A percentile compares a stretch with the other conserved stretches of the same genome.
phyloP scores from a whole-genome alignment of 305 asterid genomes.

The Rubia tinctorum region DNA sequence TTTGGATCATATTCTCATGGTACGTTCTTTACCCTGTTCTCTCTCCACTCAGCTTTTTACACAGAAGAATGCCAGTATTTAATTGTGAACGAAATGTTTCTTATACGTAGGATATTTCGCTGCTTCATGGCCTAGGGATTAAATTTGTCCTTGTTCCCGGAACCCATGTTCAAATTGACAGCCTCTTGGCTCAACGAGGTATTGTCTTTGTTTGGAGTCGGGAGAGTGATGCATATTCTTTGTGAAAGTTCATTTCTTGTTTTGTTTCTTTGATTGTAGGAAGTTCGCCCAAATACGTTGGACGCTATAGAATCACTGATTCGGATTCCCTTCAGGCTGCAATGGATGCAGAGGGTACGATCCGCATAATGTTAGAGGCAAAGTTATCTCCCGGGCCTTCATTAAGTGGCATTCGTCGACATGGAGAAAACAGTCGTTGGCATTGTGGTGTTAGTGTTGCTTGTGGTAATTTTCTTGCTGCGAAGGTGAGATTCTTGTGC shows the following conservation, averaged over 20 bases:
- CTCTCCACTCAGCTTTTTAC: neutral
- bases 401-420: slow-evolving; percentile 73
- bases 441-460: slow-evolving; percentile 77
- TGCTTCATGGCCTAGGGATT: slow-evolving; percentile 91
- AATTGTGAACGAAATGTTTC: neutral
- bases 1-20: slow-evolving; percentile 84
- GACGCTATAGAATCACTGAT: slow-evolving; percentile 92
- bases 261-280: slow-evolving; percentile 41
- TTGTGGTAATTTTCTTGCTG: slow-evolving; percentile 87
- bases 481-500: slow-evolving; percentile 52
- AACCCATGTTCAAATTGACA: slow-evolving; percentile 87
- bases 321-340: slow-evolving; percentile 87
- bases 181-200: slow-evolving; percentile 77
- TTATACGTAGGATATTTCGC: slow-evolving; percentile 87
- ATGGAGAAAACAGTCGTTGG: slow-evolving; percentile 80
- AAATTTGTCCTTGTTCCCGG: slow-evolving; percentile 97
- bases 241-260: neutral
- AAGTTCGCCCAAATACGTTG: slow-evolving; percentile 73
- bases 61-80: neutral
- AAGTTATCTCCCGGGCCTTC: slow-evolving; percentile 97
- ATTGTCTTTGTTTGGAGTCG: neutral
- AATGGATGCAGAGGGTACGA: slow-evolving; percentile 84
- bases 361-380: slow-evolving; percentile 71
- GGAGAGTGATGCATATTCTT: neutral
- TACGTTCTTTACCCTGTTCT: slow-evolving; percentile 32